These are phyloP conservation scores for Emericellopsis atlantica DNA, from an alignment of 2,329 filamentous ascomycete species.

Conservation along the genomic window DNA sequence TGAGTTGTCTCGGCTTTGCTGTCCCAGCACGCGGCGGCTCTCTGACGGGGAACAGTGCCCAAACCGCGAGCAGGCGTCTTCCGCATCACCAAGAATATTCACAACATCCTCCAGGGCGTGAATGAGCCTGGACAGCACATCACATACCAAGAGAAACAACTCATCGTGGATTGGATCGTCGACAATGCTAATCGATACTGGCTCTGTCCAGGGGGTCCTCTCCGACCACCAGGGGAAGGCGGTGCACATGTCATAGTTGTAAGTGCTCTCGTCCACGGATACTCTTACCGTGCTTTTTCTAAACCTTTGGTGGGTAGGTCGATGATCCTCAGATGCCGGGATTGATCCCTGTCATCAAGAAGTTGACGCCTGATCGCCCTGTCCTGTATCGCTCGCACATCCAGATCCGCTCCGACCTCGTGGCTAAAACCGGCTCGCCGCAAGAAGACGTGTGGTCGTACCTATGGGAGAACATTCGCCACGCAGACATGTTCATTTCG, in stretches of 20 bases:
- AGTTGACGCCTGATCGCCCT: slow-evolving; percentile 56
- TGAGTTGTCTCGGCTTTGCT: slow-evolving; percentile 14
- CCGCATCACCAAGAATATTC: slow-evolving; percentile 73
- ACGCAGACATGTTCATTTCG: slow-evolving; percentile 68
- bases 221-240: slow-evolving; percentile 50
- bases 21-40: background rate
- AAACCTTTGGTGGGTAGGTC: slow-evolving; percentile 27
- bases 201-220: slow-evolving; percentile 54
- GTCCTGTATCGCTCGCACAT: slow-evolving; percentile 76
- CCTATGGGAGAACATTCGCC: slow-evolving; percentile 59
- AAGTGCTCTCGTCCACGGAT: slow-evolving; percentile 9
- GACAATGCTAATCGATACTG: slow-evolving; percentile 67
- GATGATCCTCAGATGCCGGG: slow-evolving; percentile 80
- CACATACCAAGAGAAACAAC: slow-evolving; percentile 43
- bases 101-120: slow-evolving; percentile 80
- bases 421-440: slow-evolving; percentile 47
- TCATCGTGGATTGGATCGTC: slow-evolving; percentile 59
- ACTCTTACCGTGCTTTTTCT: background rate
- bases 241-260: slow-evolving; percentile 65
- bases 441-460: slow-evolving; percentile 66
- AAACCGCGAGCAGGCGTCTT: slow-evolving; percentile 72
- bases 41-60: slow-evolving; percentile 38
- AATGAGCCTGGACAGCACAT: slow-evolving; percentile 53
- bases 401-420: slow-evolving; percentile 65
- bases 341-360: slow-evolving; percentile 64